Percentiles rank a stretch among this genome's conserved stretches.
phyloP scores from a whole-genome alignment of 306 rosid species.

The Boehmeria nivea region DNA sequence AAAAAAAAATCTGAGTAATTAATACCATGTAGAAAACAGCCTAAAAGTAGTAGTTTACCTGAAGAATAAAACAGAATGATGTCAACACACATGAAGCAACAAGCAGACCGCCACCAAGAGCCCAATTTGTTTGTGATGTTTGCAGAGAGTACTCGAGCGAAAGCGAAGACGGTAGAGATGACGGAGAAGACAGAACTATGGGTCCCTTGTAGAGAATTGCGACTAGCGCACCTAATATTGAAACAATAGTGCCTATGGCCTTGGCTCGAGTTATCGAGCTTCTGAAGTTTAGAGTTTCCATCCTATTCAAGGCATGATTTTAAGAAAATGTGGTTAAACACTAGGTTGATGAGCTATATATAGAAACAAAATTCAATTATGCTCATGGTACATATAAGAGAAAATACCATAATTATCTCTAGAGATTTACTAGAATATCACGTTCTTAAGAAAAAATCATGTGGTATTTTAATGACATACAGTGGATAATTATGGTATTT shows the following conservation, averaged over 20 bases:
- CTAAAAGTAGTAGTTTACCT: constrained; percentile 11
- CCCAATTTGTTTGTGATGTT: constrained; percentile 31
- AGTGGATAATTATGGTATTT: no score
- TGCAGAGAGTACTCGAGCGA: constrained; percentile 7
- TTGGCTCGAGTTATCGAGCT: constrained; percentile 46
- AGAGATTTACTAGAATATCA: no score
- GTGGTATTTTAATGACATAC: no score
- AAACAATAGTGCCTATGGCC: constrained; percentile 27
- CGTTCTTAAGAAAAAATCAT: no score
- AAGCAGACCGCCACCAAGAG: constrained; percentile 36
- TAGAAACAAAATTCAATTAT: no score
- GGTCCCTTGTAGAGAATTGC: constrained; percentile 51
- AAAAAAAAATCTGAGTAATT: no score
- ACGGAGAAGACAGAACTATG: constrained; percentile 6
- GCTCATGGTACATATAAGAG: no score
- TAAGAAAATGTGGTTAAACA: no score
- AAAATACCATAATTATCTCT: no score
- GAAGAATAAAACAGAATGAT: constrained; percentile 35
- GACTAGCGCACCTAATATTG: constrained; percentile 35
- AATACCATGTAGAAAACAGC: no score
- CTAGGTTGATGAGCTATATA: no score
- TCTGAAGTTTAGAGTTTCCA: constrained; percentile 37
- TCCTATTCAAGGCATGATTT: constrained; percentile 21
- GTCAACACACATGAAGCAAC: constrained; percentile 14
- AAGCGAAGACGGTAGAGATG: constrained; percentile 1